Evolutionary conservation across 176 grass and related monocot species (phyloP).

Genomic region (Lolium multiflorum): DNA sequence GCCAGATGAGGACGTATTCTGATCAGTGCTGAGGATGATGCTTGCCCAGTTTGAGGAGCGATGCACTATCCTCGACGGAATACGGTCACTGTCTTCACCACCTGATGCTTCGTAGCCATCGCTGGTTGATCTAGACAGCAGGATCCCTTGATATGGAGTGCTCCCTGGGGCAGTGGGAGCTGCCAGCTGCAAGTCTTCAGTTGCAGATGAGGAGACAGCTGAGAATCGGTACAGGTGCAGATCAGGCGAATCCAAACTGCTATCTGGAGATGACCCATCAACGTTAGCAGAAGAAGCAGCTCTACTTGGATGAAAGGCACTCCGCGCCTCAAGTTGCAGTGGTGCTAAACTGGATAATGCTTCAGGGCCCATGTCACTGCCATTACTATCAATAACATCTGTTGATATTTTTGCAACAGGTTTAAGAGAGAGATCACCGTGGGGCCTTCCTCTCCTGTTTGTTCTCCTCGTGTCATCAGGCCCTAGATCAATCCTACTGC

Average conservation of each 20-base stretch:
- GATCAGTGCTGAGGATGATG: slow-evolving; percentile 62
- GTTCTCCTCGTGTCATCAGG: slow-evolving; percentile 56
- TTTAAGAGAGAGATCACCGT: slow-evolving; percentile 68
- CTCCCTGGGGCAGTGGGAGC: slow-evolving; percentile 49
- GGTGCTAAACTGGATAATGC: slow-evolving; percentile 71
- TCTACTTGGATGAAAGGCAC: slow-evolving; percentile 77
- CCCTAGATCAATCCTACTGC: slow-evolving; percentile 52
- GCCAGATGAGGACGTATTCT: slow-evolving; percentile 48
- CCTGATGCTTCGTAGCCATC: slow-evolving; percentile 99
- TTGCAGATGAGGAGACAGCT: slow-evolving; percentile 77
- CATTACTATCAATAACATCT: slow-evolving; percentile 48
- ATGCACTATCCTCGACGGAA: slow-evolving; percentile 92
- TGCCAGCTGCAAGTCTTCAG: slow-evolving; percentile 70
- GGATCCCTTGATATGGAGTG: slow-evolving; percentile 64
- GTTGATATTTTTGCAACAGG: slow-evolving; percentile 83
- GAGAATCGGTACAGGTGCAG: slow-evolving; percentile 79
- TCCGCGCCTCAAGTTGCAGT: slow-evolving; percentile 91
- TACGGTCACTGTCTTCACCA: slow-evolving; percentile 95
- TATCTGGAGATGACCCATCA: slow-evolving; percentile 84
- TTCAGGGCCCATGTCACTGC: slow-evolving; percentile 52
- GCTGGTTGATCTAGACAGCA: slow-evolving; percentile 86
- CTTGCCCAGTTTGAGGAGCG: slow-evolving; percentile 91
- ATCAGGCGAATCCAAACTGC: slow-evolving; percentile 94
- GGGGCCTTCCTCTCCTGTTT: slow-evolving; percentile 62
- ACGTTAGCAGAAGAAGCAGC: slow-evolving; percentile 51